phyloP scores from a whole-genome alignment of 2,329 filamentous ascomycete species.

The Alternaria brassicae region DNA sequence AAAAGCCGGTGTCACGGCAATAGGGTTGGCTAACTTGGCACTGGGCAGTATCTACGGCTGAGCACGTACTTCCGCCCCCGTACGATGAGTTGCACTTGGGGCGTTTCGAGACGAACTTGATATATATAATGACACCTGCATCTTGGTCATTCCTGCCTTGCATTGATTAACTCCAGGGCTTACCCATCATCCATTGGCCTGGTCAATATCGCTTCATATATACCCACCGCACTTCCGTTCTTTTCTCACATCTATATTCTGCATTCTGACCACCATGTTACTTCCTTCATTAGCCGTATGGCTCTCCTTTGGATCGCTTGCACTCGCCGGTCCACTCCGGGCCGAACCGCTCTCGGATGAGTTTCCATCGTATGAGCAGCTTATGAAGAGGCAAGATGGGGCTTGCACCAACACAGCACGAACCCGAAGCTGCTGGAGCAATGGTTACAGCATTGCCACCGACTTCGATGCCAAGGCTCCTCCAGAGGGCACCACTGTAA shows the following conservation, averaged over 20 bases:
- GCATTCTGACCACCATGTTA: constrained; percentile 32
- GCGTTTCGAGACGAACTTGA: constrained; percentile 6
- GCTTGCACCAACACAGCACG: constrained; percentile 51
- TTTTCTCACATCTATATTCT: constrained; percentile 11
- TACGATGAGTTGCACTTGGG: constrained; percentile 1
- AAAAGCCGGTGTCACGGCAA: constrained; percentile 8
- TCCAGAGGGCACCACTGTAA: constrained; percentile 47
- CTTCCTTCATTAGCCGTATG: constrained; percentile 31
- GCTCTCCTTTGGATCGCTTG: constrained; percentile 36
- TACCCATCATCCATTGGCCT: constrained; percentile 20
- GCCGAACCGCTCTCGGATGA: constrained; percentile 17
- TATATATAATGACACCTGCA: constrained; percentile 30
- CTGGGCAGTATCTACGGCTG: not conserved
- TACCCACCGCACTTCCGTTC: constrained; percentile 11
- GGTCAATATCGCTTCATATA: constrained; percentile 13
- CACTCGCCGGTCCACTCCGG: constrained; percentile 36
- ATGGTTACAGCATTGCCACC: constrained; percentile 54
- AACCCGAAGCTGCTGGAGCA: constrained; percentile 53
- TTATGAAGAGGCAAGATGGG: constrained; percentile 43
- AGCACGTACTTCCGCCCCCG: constrained; percentile 2
- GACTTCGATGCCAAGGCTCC: constrained; percentile 56
- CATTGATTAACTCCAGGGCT: constrained; percentile 14
- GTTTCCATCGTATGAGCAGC: constrained; percentile 21
- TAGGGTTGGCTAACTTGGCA: constrained; percentile 5
- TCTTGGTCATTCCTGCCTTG: constrained; percentile 10